phyloP scores from a whole-genome alignment of 108 stramenopile genomes.

The Cyclotella choctawhatcheeana region DNA sequence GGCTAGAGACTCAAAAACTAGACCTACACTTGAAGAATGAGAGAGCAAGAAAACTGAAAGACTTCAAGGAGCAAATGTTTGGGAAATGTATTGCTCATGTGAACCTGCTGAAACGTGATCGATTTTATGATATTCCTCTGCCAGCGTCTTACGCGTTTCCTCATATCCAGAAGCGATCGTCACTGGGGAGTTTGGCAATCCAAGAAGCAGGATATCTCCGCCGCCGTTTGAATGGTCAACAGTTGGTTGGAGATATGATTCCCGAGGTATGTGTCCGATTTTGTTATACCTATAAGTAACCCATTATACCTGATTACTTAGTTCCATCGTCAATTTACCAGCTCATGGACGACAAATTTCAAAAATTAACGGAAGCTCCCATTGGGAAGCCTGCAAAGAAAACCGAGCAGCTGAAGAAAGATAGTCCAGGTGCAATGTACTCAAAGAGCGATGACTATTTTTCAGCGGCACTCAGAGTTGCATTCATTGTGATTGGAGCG shows the following conservation, averaged over 20 bases:
- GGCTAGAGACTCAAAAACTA: slow-evolving; percentile 32
- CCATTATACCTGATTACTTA: too few species aligned
- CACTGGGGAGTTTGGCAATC: slow-evolving; percentile 75
- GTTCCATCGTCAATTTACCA: slow-evolving; percentile 3
- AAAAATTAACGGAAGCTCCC: slow-evolving; percentile 54
- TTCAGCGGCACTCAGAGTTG: slow-evolving; percentile 63
- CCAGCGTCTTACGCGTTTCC: slow-evolving; percentile 69
- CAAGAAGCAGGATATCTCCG: slow-evolving; percentile 75
- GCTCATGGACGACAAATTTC: slow-evolving; percentile 17
- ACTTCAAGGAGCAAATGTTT: slow-evolving; percentile 81
- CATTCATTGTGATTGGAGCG: slow-evolving; percentile 60
- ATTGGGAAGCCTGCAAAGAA: slow-evolving; percentile 67
- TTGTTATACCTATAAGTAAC: too few species aligned
- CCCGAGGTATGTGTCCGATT: slow-evolving; percentile 57
- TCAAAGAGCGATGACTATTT: slow-evolving; percentile 52
- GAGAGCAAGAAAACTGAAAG: slow-evolving; percentile 66
- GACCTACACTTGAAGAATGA: slow-evolving; percentile 59
- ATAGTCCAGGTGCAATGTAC: slow-evolving; percentile 47
- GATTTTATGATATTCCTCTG: slow-evolving; percentile 67
- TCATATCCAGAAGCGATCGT: slow-evolving; percentile 40
- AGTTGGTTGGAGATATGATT: slow-evolving; percentile 76
- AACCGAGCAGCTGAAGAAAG: slow-evolving; percentile 54
- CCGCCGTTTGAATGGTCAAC: slow-evolving; percentile 67
- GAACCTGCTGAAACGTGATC: slow-evolving; percentile 70
- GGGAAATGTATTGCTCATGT: slow-evolving; percentile 67